Conservation (phyloP, 163 green algal genomes). For the Chlamydomonas reinhardtii region DNA sequence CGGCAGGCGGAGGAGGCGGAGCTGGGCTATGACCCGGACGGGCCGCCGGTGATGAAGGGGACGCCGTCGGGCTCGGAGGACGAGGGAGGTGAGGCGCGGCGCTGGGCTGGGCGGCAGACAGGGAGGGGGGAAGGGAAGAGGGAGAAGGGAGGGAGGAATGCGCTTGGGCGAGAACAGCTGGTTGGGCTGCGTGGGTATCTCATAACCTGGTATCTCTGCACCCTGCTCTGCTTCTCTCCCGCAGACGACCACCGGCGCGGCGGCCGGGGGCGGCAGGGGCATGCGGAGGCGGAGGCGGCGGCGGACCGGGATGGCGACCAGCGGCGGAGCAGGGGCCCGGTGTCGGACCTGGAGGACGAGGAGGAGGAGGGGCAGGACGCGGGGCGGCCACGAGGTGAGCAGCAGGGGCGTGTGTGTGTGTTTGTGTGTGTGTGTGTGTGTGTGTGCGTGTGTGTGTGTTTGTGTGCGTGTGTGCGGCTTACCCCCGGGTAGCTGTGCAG, state of each 20-base stretch:
- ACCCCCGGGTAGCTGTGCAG: no score
- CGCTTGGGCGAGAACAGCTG: no score
- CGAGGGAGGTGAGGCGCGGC: no score
- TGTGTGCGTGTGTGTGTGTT: no score
- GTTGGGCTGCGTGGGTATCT: no score
- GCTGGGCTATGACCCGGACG: conserved; percentile 42
- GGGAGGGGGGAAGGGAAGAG: no score
- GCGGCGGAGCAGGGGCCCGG: not conserved
- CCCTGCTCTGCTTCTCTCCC: no score
- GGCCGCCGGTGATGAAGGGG: conserved; percentile 19
- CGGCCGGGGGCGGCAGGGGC: not conserved
- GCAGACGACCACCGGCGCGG: not conserved
- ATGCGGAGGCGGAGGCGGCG: not conserved
- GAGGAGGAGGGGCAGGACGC: not conserved
- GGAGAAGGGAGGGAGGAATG: no score
- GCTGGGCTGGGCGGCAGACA: no score
- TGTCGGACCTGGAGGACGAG: not conserved
- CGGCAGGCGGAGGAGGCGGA: conserved; percentile 1
- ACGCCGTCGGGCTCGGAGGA: conserved; percentile 17
- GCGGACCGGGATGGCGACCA: not conserved
- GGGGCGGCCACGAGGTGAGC: not conserved
- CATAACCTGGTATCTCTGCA: no score
- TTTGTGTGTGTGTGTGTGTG: no score
- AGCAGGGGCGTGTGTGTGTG: not conserved
- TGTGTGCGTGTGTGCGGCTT: no score